Evolutionary conservation across 192 early-diverging fungal species (phyloP).

Genomic region (Phycomyces nitens): DNA sequence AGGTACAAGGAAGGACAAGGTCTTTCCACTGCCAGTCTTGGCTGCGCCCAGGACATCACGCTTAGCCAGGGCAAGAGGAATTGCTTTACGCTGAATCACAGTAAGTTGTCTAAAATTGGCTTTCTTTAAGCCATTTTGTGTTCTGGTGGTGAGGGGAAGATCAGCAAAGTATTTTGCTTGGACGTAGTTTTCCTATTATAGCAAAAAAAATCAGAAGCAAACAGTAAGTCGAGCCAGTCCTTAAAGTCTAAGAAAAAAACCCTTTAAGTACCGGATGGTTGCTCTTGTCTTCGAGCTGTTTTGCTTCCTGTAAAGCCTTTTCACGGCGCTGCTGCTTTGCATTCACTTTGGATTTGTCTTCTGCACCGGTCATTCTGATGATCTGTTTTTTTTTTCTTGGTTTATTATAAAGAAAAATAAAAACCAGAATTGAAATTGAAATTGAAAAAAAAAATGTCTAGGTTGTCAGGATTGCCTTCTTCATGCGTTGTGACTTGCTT

Average conservation of each 20-base stretch:
- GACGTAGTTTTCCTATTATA: slow-evolving; percentile 24
- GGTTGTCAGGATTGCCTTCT: background rate
- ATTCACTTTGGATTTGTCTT: background rate
- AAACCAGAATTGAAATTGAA: background rate
- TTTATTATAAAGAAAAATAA: background rate
- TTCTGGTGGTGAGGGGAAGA: slow-evolving; percentile 51
- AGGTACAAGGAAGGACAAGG: slow-evolving; percentile 75
- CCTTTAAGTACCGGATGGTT: slow-evolving; percentile 9
- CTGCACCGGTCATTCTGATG: background rate
- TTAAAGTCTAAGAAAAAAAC: background rate
- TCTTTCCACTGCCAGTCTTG: slow-evolving; percentile 85
- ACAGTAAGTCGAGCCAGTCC: background rate
- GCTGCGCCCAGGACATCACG: slow-evolving; percentile 82
- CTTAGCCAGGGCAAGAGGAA: slow-evolving; percentile 64
- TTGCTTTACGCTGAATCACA: slow-evolving; percentile 83
- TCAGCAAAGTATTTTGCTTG: slow-evolving; percentile 38
- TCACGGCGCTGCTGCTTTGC: background rate
- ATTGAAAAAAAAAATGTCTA: background rate
- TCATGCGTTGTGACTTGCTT: background rate
- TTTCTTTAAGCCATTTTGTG: slow-evolving; percentile 66
- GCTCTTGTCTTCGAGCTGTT: slow-evolving; percentile 12
- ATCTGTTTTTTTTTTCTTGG: background rate
- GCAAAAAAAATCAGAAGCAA: background rate
- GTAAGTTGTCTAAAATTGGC: slow-evolving; percentile 92
- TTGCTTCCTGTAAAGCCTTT: slow-evolving; percentile 3